A percentile compares a stretch with the other conserved stretches of the same genome.
Evolutionary conservation across 352 stramenopile genomes (phyloP).

Genomic region (Pythium aphanidermatum): DNA sequence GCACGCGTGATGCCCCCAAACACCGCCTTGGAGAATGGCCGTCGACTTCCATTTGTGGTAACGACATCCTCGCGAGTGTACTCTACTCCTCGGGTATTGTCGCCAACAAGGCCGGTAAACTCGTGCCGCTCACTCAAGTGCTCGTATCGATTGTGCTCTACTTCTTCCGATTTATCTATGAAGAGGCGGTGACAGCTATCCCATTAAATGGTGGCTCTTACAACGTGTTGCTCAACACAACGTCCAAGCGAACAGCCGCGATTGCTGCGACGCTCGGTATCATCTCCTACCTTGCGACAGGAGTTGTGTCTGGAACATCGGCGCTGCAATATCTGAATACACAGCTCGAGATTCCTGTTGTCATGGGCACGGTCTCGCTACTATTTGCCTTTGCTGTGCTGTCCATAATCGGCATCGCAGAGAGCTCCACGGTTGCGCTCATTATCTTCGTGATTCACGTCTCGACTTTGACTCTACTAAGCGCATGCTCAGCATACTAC

Average conservation of each 20-base stretch:
- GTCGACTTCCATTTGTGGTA: conserved; percentile 81
- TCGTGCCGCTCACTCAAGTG: conserved; percentile 63
- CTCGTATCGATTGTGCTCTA: conserved; percentile 51
- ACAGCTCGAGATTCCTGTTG: conserved; percentile 19
- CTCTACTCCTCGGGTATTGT: conserved; percentile 52
- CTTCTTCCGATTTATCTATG: conserved; percentile 70
- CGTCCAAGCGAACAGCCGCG: conserved; percentile 67
- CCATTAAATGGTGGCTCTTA: conserved; percentile 84
- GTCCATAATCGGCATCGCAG: conserved; percentile 63
- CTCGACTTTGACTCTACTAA: conserved; percentile 47
- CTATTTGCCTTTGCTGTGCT: conserved; percentile 71
- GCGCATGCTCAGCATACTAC: conserved; percentile 32
- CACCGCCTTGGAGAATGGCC: conserved; percentile 54
- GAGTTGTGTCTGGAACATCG: conserved; percentile 35
- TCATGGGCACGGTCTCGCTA: conserved; percentile 27
- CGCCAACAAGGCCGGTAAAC: conserved; percentile 45
- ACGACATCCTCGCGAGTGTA: conserved; percentile 79
- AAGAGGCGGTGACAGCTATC: conserved; percentile 77
- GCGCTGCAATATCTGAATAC: conserved; percentile 35
- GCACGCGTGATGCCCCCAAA: conserved; percentile 14
- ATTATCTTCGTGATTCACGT: conserved; percentile 72
- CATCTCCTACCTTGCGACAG: conserved; percentile 84
- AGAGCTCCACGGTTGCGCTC: conserved; percentile 66
- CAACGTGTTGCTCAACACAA: conserved; percentile 85
- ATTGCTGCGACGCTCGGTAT: conserved; percentile 74